Evolutionary conservation across 805 yeast genomes (phyloP), one percentile per base, ranked within the genome.

Genomic region (Yarrowia sp.): DNA sequence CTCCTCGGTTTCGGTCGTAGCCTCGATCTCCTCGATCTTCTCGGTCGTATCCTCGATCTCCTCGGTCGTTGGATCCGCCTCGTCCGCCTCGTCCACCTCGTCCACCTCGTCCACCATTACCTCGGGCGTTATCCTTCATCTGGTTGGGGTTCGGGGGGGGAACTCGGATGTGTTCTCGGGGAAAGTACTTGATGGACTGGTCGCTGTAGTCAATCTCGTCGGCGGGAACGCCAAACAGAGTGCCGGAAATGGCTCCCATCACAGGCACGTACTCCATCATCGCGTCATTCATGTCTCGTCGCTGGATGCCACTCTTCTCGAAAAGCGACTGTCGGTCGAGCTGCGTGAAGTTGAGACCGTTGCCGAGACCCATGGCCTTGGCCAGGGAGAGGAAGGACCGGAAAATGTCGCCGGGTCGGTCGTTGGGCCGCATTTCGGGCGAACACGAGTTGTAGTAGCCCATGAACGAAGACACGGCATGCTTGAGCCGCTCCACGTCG

Each of bases 381-480:
- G 48, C 38, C 45, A 48, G 56, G 5, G 56, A 38, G n/a, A 63
- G 40, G 36, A 63, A 63, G 38, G 55, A 48, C 32, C 8, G 9
- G 26, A 63, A 63, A 7, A 63, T 38, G 46, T 63, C 40, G 7
- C 14, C 14, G 19, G 55, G 48, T n/a, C 32, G 16, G 48, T 49
- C 56, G 40, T 38, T 48, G 67, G 67, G 67, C 40, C 15, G 10
- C 67, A 63, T 63, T 8, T 63, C 56, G 32, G 67, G 67, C 8
- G 67, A 63, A 49, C 55, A 48, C 45, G 67, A 63, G 48, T 48
- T 36, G 55, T 48, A 48, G 48, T 63, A 63, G 19, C 67, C 67
- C 55, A 63, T 40, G 48, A 63, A 63, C 1, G 67, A 63, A 0
- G 43, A 4, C 32, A 22, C 52, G 19, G 65, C 42, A 3, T 52